These are phyloP conservation scores for Zygosaccharomyces gambellarensis DNA, from an alignment of 805 yeast species.

Conservation along the genomic window DNA sequence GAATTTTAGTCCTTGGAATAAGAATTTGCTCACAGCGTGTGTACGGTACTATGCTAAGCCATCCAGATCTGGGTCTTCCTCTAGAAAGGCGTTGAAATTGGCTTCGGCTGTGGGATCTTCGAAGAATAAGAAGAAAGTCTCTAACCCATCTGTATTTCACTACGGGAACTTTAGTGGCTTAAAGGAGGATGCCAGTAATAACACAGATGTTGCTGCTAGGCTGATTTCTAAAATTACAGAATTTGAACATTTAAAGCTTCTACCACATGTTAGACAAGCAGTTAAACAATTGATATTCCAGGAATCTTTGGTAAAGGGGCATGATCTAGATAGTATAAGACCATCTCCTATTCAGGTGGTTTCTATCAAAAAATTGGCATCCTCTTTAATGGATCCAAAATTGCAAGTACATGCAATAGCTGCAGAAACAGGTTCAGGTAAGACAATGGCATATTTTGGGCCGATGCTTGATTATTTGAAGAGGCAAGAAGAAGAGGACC, in stretches of 20 bases:
- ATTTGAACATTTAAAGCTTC: slow-evolving; percentile 62
- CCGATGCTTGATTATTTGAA: slow-evolving; percentile 67
- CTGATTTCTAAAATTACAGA: slow-evolving; percentile 49
- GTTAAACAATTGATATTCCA: slow-evolving; percentile 49
- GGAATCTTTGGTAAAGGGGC: slow-evolving; percentile 39
- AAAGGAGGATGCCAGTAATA: slow-evolving; percentile 37
- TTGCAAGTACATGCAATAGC: slow-evolving; percentile 72
- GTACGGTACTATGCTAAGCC: slow-evolving; percentile 7
- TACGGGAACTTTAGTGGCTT: slow-evolving; percentile 50
- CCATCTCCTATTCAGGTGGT: slow-evolving; percentile 85
- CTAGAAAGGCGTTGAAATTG: slow-evolving; percentile 9
- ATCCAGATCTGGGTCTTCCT: background rate
- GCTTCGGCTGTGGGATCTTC: slow-evolving; percentile 9
- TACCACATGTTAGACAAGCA: slow-evolving; percentile 61
- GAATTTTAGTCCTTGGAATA: background rate
- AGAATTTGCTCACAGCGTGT: background rate
- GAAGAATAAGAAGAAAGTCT: slow-evolving; percentile 1
- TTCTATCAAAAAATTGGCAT: slow-evolving; percentile 45
- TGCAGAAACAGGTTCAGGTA: slow-evolving; percentile 97
- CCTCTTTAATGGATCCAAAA: slow-evolving; percentile 35
- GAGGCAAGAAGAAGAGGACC: slow-evolving; percentile 44
- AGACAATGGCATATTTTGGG: slow-evolving; percentile 85
- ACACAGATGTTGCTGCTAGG: slow-evolving; percentile 36
- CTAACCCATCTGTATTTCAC: slow-evolving; percentile 18
- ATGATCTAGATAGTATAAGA: slow-evolving; percentile 17